A percentile compares a stretch with the other conserved stretches of the same genome.
Evolutionary conservation across 2,329 filamentous ascomycete species (phyloP).

Genomic region (Colletotrichum brevisporum): DNA sequence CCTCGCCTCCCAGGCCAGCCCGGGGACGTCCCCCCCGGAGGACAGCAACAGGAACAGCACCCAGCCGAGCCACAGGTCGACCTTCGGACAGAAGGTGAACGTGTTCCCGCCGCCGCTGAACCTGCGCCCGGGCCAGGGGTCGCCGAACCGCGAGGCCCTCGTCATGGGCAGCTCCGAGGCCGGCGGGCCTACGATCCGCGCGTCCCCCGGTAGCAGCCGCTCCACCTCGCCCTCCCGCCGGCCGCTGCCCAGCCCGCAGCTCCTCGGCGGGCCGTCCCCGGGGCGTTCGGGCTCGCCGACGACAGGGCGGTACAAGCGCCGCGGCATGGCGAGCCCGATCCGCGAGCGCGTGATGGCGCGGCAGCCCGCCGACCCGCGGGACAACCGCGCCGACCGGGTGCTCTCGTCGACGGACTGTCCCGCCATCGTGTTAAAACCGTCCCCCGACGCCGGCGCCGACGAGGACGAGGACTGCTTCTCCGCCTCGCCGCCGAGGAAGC

Average conservation of each 20-base stretch:
- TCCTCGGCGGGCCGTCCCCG: neutral
- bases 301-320: conserved; percentile 17
- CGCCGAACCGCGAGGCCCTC: conserved; percentile 4
- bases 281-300: conserved; percentile 23
- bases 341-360: conserved; percentile 15
- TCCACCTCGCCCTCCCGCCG: conserved; percentile 10
- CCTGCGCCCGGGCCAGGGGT: conserved; percentile 20
- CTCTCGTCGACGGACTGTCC: conserved; percentile 15
- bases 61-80: conserved; percentile 20
- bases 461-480: neutral
- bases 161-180: conserved; percentile 5
- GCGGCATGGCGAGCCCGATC: conserved; percentile 20
- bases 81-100: conserved; percentile 24
- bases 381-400: conserved; percentile 9
- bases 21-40: conserved; percentile 35
- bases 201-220: neutral
- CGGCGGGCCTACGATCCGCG: neutral
- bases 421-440: conserved; percentile 27
- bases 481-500: neutral
- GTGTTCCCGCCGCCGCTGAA: conserved; percentile 38
- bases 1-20: conserved; percentile 38
- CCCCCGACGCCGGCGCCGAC: neutral
- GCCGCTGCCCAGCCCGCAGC: conserved; percentile 16
- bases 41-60: conserved; percentile 14
- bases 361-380: neutral